phyloP scores from a whole-genome alignment of 345 rosid genomes.

The Physaria fendleri region DNA sequence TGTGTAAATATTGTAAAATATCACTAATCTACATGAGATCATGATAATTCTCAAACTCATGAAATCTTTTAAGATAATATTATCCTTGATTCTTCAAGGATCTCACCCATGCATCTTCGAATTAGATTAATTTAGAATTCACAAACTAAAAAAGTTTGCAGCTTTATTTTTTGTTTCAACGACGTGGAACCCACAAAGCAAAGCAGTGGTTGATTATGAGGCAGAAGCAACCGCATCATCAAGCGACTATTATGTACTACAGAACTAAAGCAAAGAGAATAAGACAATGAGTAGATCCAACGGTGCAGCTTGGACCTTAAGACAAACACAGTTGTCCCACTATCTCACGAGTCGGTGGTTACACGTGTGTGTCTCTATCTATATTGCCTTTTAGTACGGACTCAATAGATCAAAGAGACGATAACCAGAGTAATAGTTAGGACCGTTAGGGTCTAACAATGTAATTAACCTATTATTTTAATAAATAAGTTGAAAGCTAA shows the following conservation, averaged over 20 bases:
- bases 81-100: neutral
- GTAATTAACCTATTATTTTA: neutral
- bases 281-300: conserved; percentile 14
- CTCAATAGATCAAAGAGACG: neutral
- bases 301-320: conserved; percentile 4
- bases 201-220: conserved; percentile 1
- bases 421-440: too few relatives aligned
- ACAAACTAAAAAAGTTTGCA: neutral
- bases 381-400: neutral
- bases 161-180: neutral
- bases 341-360: conserved; percentile 11
- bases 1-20: neutral
- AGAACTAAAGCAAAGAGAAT: neutral
- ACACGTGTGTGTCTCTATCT: conserved; percentile 17
- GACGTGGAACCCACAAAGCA: neutral
- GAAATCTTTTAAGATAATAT: neutral
- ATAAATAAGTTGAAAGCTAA: neutral
- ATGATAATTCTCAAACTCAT: neutral
- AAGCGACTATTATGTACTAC: conserved; percentile 24
- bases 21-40: neutral
- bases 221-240: conserved; percentile 26
- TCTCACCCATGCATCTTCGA: neutral
- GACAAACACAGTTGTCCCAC: conserved; percentile 9
- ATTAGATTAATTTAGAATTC: neutral
- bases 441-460: neutral